These are phyloP conservation scores for Aureobasidium melanogenum DNA, from an alignment of 2,329 filamentous ascomycete genomes.

Conservation along the genomic window DNA sequence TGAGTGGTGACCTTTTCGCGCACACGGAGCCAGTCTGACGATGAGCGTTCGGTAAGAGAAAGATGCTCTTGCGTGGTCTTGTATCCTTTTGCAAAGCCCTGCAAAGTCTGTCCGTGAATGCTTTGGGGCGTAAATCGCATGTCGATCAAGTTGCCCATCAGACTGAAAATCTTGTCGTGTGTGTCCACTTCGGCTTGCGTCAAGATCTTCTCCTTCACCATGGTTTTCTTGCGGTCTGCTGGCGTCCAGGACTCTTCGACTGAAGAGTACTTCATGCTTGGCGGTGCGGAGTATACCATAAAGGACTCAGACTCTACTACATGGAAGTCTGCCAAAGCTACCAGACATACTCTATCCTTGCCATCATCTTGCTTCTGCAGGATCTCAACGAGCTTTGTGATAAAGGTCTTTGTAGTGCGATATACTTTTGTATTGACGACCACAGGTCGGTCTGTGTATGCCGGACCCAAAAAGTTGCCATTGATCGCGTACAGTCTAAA, in stretches of 20 bases:
- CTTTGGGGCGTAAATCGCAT: conserved; percentile 30
- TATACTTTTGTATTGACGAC: conserved; percentile 29
- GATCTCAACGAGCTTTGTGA: conserved; percentile 39
- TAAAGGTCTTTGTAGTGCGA: conserved; percentile 40
- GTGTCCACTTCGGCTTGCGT: conserved; percentile 18
- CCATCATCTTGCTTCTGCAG: conserved; percentile 33
- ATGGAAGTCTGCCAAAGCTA: conserved; percentile 42
- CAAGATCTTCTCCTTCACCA: conserved; percentile 21
- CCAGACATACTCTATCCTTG: conserved; percentile 31
- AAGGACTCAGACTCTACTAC: conserved; percentile 27
- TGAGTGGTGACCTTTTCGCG: conserved; percentile 16
- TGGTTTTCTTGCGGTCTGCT: conserved; percentile 12
- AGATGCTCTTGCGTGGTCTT: conserved; percentile 31
- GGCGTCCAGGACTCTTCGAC: conserved; percentile 21
- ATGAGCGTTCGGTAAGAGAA: conserved; percentile 28
- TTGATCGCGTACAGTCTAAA: conserved; percentile 39
- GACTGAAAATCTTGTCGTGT: conserved; percentile 24
- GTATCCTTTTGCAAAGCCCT: conserved; percentile 30
- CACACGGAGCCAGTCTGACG: conserved; percentile 36
- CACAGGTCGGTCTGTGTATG: conserved; percentile 32
- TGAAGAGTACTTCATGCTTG: conserved; percentile 24
- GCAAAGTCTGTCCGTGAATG: conserved; percentile 36
- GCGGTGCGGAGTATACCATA: conserved; percentile 33
- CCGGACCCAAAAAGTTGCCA: conserved; percentile 41
- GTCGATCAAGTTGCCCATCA: conserved; percentile 28